phyloP scores from a whole-genome alignment of 192 early-diverging fungal species.

The Backusella australiensis region DNA sequence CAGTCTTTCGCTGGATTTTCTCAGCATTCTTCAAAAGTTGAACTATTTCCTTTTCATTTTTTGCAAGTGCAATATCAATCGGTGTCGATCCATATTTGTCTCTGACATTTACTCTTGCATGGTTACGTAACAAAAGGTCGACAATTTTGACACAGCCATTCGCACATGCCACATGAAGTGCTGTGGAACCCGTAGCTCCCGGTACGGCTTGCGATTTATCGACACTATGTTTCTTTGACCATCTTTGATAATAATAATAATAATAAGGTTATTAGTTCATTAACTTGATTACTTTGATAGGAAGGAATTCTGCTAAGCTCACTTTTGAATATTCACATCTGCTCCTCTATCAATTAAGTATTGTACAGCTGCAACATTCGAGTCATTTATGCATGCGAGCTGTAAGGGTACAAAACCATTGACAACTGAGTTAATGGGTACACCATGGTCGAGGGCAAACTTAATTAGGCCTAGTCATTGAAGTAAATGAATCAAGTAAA shows the following conservation, averaged over 20 bases:
- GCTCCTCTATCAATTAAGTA: conserved; percentile 69
- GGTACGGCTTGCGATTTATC: conserved; percentile 34
- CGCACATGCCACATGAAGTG: conserved; percentile 81
- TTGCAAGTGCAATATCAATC: conserved; percentile 39
- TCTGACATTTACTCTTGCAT: conserved; percentile 51
- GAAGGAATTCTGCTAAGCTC: neutral
- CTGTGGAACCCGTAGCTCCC: conserved; percentile 64
- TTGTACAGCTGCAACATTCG: conserved; percentile 54
- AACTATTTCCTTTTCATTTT: conserved; percentile 44
- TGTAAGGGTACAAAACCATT: conserved; percentile 72
- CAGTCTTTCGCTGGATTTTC: neutral
- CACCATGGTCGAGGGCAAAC: conserved; percentile 66
- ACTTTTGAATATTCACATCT: conserved; percentile 58
- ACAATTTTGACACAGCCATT: conserved; percentile 61
- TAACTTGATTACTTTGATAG: neutral
- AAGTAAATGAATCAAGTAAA: neutral
- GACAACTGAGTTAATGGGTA: conserved; percentile 57
- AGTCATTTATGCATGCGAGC: conserved; percentile 58
- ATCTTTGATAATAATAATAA: conserved; percentile 7
- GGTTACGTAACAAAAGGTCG: conserved; percentile 56
- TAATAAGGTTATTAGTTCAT: neutral
- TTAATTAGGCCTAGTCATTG: conserved; percentile 46
- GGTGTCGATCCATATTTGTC: conserved; percentile 59
- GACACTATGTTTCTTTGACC: conserved; percentile 28
- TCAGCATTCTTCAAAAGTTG: conserved; percentile 6